Evolutionary conservation across 1,284 basidiomycete genomes (phyloP).

Genomic region (Bondarzewia mesenterica): DNA sequence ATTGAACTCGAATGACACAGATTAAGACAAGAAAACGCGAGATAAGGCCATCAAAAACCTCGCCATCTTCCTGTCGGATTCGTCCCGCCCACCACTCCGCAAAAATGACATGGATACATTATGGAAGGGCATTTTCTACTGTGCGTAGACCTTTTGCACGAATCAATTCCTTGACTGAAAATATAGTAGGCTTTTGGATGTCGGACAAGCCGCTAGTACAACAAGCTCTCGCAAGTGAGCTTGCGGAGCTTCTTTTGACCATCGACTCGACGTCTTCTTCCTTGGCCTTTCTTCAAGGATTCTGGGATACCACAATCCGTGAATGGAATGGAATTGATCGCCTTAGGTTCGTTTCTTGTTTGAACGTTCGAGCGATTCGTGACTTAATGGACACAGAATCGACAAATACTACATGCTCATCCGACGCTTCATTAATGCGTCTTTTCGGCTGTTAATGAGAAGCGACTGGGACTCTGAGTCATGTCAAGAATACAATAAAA

Average conservation of each 20-base stretch:
- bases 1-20: constrained; percentile 13
- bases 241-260: constrained; percentile 74
- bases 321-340: constrained; percentile 94
- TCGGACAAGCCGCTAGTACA: constrained; percentile 97
- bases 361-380: background rate
- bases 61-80: constrained; percentile 64
- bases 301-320: constrained; percentile 83
- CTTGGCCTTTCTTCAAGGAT: constrained; percentile 76
- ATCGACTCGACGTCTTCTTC: constrained; percentile 57
- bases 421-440: constrained; percentile 79
- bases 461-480: constrained; percentile 56
- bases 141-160: constrained; percentile 36
- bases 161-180: background rate
- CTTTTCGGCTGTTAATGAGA: constrained; percentile 73
- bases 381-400: constrained; percentile 44
- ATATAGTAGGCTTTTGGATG: constrained; percentile 89
- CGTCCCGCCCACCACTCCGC: constrained; percentile 46
- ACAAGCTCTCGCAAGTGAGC: constrained; percentile 81
- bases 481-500: constrained; percentile 57
- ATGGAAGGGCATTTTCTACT: constrained; percentile 98
- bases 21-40: constrained; percentile 77
- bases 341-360: constrained; percentile 54
- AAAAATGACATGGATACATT: constrained; percentile 82
- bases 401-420: constrained; percentile 98
- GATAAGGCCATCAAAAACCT: constrained; percentile 84